phyloP scores from a whole-genome alignment of 495 filamentous ascomycete genomes.

The Trichoderma reesei region DNA sequence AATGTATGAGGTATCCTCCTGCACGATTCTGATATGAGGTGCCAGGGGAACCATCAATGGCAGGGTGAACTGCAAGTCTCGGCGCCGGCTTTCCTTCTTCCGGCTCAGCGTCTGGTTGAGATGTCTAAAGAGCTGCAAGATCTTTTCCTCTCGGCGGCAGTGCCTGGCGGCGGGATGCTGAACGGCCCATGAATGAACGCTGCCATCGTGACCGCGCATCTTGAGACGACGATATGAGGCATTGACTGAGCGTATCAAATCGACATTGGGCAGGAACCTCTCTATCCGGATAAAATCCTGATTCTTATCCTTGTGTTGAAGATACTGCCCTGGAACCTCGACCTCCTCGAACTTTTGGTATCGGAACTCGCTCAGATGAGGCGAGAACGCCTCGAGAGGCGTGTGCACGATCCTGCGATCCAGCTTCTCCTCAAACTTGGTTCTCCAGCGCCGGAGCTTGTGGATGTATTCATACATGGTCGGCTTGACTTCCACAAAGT shows the following conservation, averaged over 20 bases:
- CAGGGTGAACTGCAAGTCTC: slow-evolving; percentile 91
- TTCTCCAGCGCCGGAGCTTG: slow-evolving; percentile 89
- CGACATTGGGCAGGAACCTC: slow-evolving; percentile 87
- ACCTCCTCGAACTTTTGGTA: slow-evolving; percentile 98
- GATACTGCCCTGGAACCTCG: slow-evolving; percentile 93
- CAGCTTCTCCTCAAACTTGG: slow-evolving; percentile 95
- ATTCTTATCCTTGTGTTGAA: slow-evolving; percentile 95
- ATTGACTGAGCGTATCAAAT: slow-evolving; percentile 78
- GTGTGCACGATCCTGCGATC: slow-evolving; percentile 67
- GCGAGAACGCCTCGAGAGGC: slow-evolving; percentile 69
- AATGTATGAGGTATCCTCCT: slow-evolving; percentile 91
- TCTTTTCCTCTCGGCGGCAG: slow-evolving; percentile 86
- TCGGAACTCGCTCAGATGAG: slow-evolving; percentile 87
- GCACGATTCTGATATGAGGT: slow-evolving; percentile 84
- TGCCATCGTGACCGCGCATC: slow-evolving; percentile 97
- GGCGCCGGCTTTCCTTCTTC: slow-evolving; percentile 85
- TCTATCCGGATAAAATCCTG: slow-evolving; percentile 96
- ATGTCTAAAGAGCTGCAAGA: slow-evolving; percentile 93
- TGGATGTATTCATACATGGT: slow-evolving; percentile 98
- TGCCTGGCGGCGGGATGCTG: slow-evolving; percentile 89
- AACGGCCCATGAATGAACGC: slow-evolving; percentile 86
- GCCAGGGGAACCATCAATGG: slow-evolving; percentile 91
- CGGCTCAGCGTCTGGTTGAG: slow-evolving; percentile 85
- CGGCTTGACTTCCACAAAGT: slow-evolving; percentile 87
- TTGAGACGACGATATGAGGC: slow-evolving; percentile 85